Base-by-base conservation (phyloP, 805 yeast genomes). In the Candida glaebosa region DNA sequence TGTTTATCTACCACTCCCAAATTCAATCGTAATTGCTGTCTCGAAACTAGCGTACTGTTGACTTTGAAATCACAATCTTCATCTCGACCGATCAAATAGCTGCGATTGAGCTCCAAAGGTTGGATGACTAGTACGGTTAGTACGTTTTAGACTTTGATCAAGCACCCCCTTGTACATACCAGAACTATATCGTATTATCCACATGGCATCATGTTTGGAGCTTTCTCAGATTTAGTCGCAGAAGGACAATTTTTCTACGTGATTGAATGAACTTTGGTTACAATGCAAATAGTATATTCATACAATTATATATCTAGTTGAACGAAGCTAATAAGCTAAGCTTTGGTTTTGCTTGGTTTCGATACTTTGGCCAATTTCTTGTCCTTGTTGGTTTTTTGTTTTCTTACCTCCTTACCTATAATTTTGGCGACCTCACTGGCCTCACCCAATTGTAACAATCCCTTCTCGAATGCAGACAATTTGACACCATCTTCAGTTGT, bases 401-500 rank as follows among this genome's bases (percentile, higher is more conserved):
- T 43, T 28, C 68, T 71, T 45, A 73, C 64, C 57, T 79, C 76
- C 50, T 77, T 75, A 36, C 82, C 81, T 59, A 86, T 73, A 45
- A 84, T 69, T 52, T 76, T 72, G 33, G 75, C 68, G 43, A 82
- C 90, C 17, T 79, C 82, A 47, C 86, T 89, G 52, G 82, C 84
- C 42, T 84, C 84, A 51, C 89, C 86, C 58, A 78, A 68, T 69
- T 90, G 96, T 56, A 87, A 74, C 67, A 90, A 78, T 32, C 88
- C 88, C 57, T 77, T 78, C 51, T 86, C 95, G 61, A 85, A 84
- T 18, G 71, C 64, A 38, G 85, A 67, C 39, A 81, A 65, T 50
- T 72, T 71, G 45, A 73, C 67, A 31, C 63, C 69, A 16, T 56
- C 54, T 18, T 52, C 57, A 10, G 52, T 56, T 16, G 48, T 51